Evolutionary conservation across 23 red algal genomes (phyloP).

Genomic region (Gracilaria gracilis): DNA sequence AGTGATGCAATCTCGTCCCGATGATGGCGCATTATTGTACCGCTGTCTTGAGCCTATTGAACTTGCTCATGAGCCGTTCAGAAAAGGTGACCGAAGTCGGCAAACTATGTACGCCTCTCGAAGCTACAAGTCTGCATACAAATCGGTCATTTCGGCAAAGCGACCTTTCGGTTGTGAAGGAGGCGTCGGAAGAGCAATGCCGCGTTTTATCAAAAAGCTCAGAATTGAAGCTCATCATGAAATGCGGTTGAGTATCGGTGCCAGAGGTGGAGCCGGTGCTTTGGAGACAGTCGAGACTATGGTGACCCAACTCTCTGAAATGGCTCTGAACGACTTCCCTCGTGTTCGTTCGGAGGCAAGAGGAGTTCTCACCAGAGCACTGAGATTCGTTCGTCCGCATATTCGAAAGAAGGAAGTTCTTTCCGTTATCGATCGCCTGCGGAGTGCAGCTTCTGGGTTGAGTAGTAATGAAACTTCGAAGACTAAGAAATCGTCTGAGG

Average conservation of each 20-base stretch:
- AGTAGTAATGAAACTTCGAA: not conserved
- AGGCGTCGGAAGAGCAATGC: slow-evolving; percentile 72
- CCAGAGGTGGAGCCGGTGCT: slow-evolving; percentile 47
- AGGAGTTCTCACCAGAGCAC: slow-evolving; percentile 73
- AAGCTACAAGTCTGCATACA: slow-evolving; percentile 72
- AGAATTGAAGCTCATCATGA: slow-evolving; percentile 88
- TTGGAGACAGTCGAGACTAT: slow-evolving; percentile 29
- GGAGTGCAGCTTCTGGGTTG: slow-evolving; percentile 29
- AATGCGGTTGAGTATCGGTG: slow-evolving; percentile 56
- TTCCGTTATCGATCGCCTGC: slow-evolving; percentile 30
- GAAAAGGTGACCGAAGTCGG: slow-evolving; percentile 56
- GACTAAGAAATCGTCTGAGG: not conserved
- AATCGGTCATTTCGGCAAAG: slow-evolving; percentile 60
- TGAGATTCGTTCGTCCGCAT: slow-evolving; percentile 51
- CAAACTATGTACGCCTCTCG: slow-evolving; percentile 57
- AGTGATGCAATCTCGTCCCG: slow-evolving; percentile 56
- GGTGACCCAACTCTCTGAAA: slow-evolving; percentile 39
- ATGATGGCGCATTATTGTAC: slow-evolving; percentile 85
- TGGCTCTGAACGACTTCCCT: slow-evolving; percentile 85
- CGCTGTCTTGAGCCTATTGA: slow-evolving; percentile 85
- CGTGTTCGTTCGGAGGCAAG: slow-evolving; percentile 74
- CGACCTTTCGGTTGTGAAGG: slow-evolving; percentile 70
- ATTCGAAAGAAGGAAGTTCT: slow-evolving; percentile 45
- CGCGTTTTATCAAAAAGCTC: slow-evolving; percentile 85
- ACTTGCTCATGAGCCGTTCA: slow-evolving; percentile 92